Base-by-base conservation (phyloP, 2,329 filamentous ascomycete species). In the Hypoxylon sp. region DNA sequence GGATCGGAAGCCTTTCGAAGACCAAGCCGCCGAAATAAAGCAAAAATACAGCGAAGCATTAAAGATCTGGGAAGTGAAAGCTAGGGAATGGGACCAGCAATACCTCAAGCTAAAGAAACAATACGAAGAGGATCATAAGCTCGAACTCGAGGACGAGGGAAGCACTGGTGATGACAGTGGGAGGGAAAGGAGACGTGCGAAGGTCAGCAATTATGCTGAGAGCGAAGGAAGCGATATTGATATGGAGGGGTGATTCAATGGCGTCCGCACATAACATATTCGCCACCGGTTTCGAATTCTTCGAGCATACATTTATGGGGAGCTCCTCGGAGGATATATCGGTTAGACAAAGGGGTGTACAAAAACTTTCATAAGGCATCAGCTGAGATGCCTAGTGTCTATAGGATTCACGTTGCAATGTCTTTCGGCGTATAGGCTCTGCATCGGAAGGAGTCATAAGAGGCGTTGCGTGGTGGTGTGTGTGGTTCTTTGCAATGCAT, bases 1-100 rank as follows among this genome's bases (percentile, higher is more conserved):
- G 48, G 87, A 90, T 73, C 93, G 91, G 76, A 86, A 87, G 76
- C 94, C 94, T 0, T 98, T 92, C 75, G 87, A 94, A 53, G 90
- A 94, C 29, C 86, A 91, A 77, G 92, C 92, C 3, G 86, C 90
- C 60, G 85, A 86, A 58, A 91, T 93, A 72, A 94, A 94, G 78
- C 84, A 86, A 63, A 84, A 81, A 1, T 92, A 94, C 72, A 83
- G 83, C 29, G 83, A 84, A 39, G 85, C 86, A 5, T 76, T 91
- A 59, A 84, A 83, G 14, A 84, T 84, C 22, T 94, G 88, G 78
- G 88, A 89, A 51, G 84, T 85, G 54, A 84, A 86, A n/a, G 84
- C 88, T 8, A 87, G 85, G 55, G 85, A 87, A 61, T 98, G 94
- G 93, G 93, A 97, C 76, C 82, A 80, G 19, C 87, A 89, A 63